These are phyloP conservation scores for Acacia crassicarpa DNA, from an alignment of 306 rosid genomes.

Conservation along the genomic window DNA sequence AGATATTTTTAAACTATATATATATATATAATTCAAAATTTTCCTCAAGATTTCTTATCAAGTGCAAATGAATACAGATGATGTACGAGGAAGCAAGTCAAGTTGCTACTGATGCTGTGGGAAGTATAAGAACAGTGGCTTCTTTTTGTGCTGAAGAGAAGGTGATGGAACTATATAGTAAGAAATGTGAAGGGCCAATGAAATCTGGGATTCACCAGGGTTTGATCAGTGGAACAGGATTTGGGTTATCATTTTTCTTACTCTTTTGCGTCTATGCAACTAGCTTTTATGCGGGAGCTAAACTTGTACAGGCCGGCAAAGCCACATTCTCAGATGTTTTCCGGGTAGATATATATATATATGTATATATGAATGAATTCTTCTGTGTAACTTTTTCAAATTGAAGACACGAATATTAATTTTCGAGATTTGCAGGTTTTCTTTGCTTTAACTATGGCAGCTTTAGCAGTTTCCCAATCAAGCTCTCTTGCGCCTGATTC, in stretches of 20 bases:
- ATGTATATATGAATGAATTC: neutral
- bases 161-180: conserved; percentile 76
- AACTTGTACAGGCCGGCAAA: conserved; percentile 51
- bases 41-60: neutral
- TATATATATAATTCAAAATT: neutral
- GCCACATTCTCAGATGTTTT: conserved; percentile 63
- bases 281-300: conserved; percentile 83
- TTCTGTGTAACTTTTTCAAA: neutral
- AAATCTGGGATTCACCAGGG: conserved; percentile 73
- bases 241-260: conserved; percentile 70
- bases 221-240: conserved; percentile 81
- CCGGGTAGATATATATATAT: conserved; percentile 32
- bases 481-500: conserved; percentile 74
- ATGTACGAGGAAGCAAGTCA: conserved; percentile 94
- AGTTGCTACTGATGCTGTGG: conserved; percentile 89
- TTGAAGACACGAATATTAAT: neutral
- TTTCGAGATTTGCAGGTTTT: conserved; percentile 60
- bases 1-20: conserved; percentile 12
- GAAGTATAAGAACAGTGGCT: conserved; percentile 87
- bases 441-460: conserved; percentile 85
- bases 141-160: conserved; percentile 90
- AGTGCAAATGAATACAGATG: conserved; percentile 45
- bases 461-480: conserved; percentile 67
- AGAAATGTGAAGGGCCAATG: conserved; percentile 83
- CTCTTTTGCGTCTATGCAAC: conserved; percentile 67